Evolutionary conservation across 352 stramenopile genomes (phyloP).

Genomic region (Peronospora belbahrii): DNA sequence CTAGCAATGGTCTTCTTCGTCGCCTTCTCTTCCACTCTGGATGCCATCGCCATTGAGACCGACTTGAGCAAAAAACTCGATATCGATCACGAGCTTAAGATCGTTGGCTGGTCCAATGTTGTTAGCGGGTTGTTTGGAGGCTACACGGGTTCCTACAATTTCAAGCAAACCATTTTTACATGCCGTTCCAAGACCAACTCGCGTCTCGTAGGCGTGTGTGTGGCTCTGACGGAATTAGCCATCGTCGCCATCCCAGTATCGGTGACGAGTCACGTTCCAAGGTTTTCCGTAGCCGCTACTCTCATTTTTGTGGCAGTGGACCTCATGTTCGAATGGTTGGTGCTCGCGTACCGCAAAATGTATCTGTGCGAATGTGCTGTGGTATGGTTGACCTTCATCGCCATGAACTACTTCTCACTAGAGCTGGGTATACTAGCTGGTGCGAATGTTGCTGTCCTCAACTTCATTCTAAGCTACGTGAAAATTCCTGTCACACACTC

Average conservation of each 20-base stretch:
- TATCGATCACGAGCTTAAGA: constrained; percentile 95
- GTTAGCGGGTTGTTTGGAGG: too few relatives aligned
- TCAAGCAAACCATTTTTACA: constrained; percentile 97
- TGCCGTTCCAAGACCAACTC: constrained; percentile 87
- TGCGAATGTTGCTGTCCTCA: constrained; percentile 83
- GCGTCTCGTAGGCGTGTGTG: constrained; percentile 81
- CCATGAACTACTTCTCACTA: constrained; percentile 91
- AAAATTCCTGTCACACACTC: too few relatives aligned
- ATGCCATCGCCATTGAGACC: too few relatives aligned
- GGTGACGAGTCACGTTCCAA: constrained; percentile 91
- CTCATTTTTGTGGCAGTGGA: constrained; percentile 97
- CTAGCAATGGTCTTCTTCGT: constrained; percentile 96
- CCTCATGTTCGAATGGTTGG: constrained; percentile 96
- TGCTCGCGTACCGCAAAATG: constrained; percentile 78
- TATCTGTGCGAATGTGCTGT: constrained; percentile 89
- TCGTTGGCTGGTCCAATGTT: too few relatives aligned
- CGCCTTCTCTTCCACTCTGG: constrained; percentile 92
- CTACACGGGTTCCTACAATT: constrained; percentile 98
- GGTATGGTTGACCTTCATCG: constrained; percentile 88
- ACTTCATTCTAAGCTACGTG: constrained; percentile 76
- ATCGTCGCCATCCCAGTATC: constrained; percentile 89
- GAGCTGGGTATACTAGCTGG: constrained; percentile 93
- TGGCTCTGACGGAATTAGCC: constrained; percentile 81
- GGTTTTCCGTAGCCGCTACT: constrained; percentile 96
- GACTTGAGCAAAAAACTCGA: constrained; percentile 87